Base-by-base conservation (phyloP, 2,329 filamentous ascomycete species). In the Ophiostoma triangulosporum region DNA sequence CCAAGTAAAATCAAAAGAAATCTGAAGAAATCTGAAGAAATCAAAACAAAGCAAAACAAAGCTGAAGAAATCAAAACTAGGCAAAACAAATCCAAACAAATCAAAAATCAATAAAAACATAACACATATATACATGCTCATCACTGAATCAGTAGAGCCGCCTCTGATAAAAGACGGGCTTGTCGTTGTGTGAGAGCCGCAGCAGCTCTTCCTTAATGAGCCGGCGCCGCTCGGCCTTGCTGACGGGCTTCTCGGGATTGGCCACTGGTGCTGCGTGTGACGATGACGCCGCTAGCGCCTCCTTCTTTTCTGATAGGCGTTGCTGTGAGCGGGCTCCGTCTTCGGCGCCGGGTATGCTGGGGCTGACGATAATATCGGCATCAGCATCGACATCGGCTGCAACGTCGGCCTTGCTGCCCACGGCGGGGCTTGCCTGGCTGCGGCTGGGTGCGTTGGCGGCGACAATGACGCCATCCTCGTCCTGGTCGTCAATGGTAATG, bases 91-190 rank as follows among this genome's bases (percentile, higher is more conserved):
- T 33, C 12, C 38, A 31, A 46, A 50, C 27, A n/a, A 7, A 12
- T 11, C 32, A 24, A 20, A 31, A 32, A 48, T 11, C 11, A 33
- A 6, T 11, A 14, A 36, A 36, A 36, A 32, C 29, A 48, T 3
- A 5, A 33, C 27, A 48, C 14, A 7, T 17, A 33, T 29, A 46
- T 8, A 54, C 20, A 29, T 8, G 6, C 20, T 24, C 29, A 29
- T 1, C 15, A n/a, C 4, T 14, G 14, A 22, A 31, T 57, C 38
- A 81, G 70, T 73, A 78, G 57, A 79, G 65, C 49, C 78, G 66
- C 48, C 77, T 70, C 60, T 78, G 76, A 60, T 80, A 79, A 56
- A 74, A 75, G 24, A 71, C 66, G 14, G 68, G 74, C 62, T 56
- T 56, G 14, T 58, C 53, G 40, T 53, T 40, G 54, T 59, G 45